These are phyloP conservation scores for Sequoia sempervirens DNA, from an alignment of 75 land plant genomes.

Conservation along the genomic window DNA sequence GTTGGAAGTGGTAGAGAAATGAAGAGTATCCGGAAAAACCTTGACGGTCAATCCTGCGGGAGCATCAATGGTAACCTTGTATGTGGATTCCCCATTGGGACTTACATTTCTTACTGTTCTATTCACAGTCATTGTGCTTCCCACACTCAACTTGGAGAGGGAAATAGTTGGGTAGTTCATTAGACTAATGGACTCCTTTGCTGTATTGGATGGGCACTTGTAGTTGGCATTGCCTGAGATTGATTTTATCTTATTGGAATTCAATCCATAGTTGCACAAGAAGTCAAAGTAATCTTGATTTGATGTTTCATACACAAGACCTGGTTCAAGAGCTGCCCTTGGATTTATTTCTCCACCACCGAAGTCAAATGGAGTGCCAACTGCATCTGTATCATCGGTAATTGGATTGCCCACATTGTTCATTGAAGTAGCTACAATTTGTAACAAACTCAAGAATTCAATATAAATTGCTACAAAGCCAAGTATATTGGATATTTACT, in stretches of 20 bases:
- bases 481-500: neutral
- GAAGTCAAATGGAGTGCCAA: conserved; percentile 56
- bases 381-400: conserved; percentile 17
- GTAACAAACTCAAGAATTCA: neutral
- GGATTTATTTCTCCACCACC: conserved; percentile 70
- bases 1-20: conserved; percentile 21
- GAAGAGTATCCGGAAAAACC: conserved; percentile 39
- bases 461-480: neutral
- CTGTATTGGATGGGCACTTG: conserved; percentile 40
- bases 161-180: no score
- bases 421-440: conserved; percentile 35
- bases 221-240: conserved; percentile 30
- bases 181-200: conserved; percentile 29
- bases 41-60: conserved; percentile 30
- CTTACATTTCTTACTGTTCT: no score
- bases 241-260: conserved; percentile 17
- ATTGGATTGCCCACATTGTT: conserved; percentile 43
- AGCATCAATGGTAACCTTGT: conserved; percentile 69
- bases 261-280: conserved; percentile 60
- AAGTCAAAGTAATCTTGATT: conserved; percentile 43
- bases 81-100: no score
- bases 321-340: conserved; percentile 45
- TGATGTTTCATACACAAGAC: conserved; percentile 56
- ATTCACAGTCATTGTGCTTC: no score
- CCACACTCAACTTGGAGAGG: no score